Evolutionary conservation across 2,329 filamentous ascomycete species (phyloP), one percentile per base, ranked within the genome.

Genomic region (Scedosporium aurantiacum): DNA sequence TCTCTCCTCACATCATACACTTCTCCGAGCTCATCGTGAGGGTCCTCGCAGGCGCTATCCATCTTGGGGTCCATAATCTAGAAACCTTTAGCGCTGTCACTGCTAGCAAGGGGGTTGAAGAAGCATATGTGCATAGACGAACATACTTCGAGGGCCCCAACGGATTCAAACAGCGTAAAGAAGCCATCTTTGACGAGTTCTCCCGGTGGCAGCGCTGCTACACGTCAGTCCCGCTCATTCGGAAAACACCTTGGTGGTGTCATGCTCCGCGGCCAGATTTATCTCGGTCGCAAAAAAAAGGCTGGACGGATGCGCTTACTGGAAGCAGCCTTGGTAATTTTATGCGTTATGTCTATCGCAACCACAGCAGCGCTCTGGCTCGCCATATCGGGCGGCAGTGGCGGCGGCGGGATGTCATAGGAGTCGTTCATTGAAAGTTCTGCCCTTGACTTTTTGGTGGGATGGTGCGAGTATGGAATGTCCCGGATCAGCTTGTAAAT

Each of bases 31-130:
- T 86, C 85, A 69, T 96, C 90, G 32, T 87, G 89, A 6, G 88
- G 84, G 21, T 84, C 81, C 5, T 95, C 78, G 66, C 88, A 91
- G 28, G 94, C 94, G 70, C 91, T 97, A 73, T 99, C 94, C 94
- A 99, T 99, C 75, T 97, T 99, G 1, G 90, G 87, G 70, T 99
- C 94, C 90, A 97, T 97, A 68, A 99, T 96, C 94, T 99, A 68
- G 27, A 47, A 25, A 23, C 21, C 8, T 12, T 37, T 37, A 37
- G 32, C 32, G 8, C 32, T 37, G 32, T 12, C 32, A 10, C 32
- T 3, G 32, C 32, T 14, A 10, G 6, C 6, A 37, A 37, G 32
- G 10, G 28, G 5, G 28, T 18, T 6, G 27, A n/a, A 25, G 61
- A 56, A 50, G 8, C 47, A 40, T 1, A 25, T 27, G 2, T 47